phyloP scores from a whole-genome alignment of 345 rosid genomes.

The Anastatica hierochuntica region DNA sequence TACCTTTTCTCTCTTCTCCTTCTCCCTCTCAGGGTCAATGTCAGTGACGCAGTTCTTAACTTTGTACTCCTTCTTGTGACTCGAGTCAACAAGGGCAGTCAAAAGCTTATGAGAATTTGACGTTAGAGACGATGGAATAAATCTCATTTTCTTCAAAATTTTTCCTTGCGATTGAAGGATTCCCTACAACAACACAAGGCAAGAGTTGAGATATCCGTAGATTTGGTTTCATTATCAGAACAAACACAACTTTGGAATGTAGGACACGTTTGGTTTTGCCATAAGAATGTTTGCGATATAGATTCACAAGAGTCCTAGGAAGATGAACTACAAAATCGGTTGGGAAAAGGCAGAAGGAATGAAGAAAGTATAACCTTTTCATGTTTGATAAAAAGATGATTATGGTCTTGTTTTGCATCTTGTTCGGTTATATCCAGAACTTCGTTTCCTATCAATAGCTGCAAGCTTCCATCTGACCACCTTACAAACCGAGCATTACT shows the following conservation, averaged over 20 bases:
- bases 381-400: slow-evolving; percentile 90
- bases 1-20: slow-evolving; percentile 96
- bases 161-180: slow-evolving; percentile 99
- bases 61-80: slow-evolving; percentile 73
- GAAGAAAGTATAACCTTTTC: slow-evolving; percentile 56
- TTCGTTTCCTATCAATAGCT: slow-evolving; percentile 91
- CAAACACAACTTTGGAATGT: background rate
- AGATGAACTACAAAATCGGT: background rate
- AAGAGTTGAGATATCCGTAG: background rate
- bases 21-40: slow-evolving; percentile 98
- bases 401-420: slow-evolving; percentile 80
- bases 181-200: slow-evolving; percentile 43
- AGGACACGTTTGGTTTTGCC: background rate
- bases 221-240: background rate
- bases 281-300: background rate
- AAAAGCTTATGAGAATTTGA: slow-evolving; percentile 86
- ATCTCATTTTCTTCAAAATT: slow-evolving; percentile 83
- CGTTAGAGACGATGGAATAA: slow-evolving; percentile 86
- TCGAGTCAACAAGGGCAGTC: slow-evolving; percentile 95
- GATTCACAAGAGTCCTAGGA: background rate
- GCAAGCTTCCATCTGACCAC: slow-evolving; percentile 99
- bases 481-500: slow-evolving; percentile 98
- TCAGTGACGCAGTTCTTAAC: slow-evolving; percentile 96
- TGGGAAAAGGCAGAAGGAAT: background rate
- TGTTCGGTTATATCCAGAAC: slow-evolving; percentile 95